phyloP scores from a whole-genome alignment of 2,329 filamentous ascomycete species.

The Cytospora piceicola region DNA sequence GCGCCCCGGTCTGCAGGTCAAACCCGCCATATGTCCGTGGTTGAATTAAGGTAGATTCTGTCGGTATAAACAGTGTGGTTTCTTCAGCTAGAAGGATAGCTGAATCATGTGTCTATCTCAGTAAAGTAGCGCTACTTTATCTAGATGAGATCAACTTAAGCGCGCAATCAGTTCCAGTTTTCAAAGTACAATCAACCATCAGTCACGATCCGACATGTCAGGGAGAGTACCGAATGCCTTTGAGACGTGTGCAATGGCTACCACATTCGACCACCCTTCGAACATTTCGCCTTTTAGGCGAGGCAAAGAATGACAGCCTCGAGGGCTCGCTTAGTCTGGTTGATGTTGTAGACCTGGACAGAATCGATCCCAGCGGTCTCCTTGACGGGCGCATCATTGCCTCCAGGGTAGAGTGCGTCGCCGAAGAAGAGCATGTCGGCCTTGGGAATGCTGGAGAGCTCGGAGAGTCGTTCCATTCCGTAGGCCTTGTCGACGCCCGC shows the following conservation, averaged over 20 bases:
- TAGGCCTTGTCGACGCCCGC: conserved; percentile 46
- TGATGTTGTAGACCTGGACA: conserved; percentile 28
- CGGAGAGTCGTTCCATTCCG: conserved; percentile 36
- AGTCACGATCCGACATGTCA: not conserved
- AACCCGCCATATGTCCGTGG: not conserved
- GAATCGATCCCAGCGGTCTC: conserved; percentile 28
- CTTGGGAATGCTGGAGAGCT: conserved; percentile 40
- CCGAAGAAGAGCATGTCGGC: conserved; percentile 47
- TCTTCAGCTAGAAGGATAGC: not conserved
- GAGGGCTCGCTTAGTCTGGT: conserved; percentile 31
- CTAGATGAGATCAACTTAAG: too few species aligned
- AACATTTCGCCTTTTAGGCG: not conserved
- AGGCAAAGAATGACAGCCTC: conserved; percentile 29
- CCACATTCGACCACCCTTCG: not conserved
- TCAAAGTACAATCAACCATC: not conserved
- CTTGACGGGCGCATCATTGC: conserved; percentile 39
- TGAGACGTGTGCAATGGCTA: not conserved
- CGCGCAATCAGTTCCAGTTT: too few species aligned
- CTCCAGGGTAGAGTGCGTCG: conserved; percentile 46
- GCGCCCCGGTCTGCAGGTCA: too few species aligned
- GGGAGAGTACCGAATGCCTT: not conserved
- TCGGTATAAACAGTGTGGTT: not conserved
- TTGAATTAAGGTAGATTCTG: not conserved
- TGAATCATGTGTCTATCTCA: not conserved
- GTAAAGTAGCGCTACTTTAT: not conserved